Evolutionary conservation across 1,284 basidiomycete species (phyloP).

Genomic region (Somion occarium): DNA sequence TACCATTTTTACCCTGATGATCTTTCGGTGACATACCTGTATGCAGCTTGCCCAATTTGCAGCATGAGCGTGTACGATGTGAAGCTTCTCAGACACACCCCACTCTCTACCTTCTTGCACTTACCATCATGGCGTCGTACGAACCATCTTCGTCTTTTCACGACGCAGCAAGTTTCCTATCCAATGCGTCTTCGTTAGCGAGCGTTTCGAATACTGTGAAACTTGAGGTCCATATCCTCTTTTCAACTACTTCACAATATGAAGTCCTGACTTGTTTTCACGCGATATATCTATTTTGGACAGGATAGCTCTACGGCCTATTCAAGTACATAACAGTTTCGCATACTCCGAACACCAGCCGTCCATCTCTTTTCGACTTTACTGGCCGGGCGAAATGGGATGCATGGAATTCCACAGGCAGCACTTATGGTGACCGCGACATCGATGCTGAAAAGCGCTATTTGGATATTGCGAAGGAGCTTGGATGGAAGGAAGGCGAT

Average conservation of each 20-base stretch:
- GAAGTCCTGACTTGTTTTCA: constrained; percentile 25
- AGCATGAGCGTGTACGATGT: too few species aligned
- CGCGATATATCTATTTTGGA: constrained; percentile 8
- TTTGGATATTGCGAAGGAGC: constrained; percentile 58
- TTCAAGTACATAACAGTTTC: constrained; percentile 75
- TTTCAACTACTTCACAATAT: constrained; percentile 11
- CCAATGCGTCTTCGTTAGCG: constrained; percentile 46
- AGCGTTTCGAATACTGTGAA: constrained; percentile 56
- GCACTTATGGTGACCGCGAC: constrained; percentile 39
- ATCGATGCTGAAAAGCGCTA: constrained; percentile 57
- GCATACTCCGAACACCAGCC: constrained; percentile 45
- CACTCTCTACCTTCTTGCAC: not conserved
- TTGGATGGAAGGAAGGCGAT: constrained; percentile 61
- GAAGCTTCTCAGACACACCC: too few species aligned
- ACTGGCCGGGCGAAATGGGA: constrained; percentile 86
- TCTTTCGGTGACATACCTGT: too few species aligned
- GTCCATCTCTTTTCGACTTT: constrained; percentile 81
- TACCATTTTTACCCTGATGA: too few species aligned
- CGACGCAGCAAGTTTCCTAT: constrained; percentile 61
- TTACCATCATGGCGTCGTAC: not conserved
- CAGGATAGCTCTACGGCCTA: constrained; percentile 75
- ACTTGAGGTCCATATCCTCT: constrained; percentile 60
- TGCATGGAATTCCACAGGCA: constrained; percentile 64
- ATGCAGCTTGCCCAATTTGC: too few species aligned
- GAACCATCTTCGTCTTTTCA: constrained; percentile 48